phyloP scores from a whole-genome alignment of 305 asterid genomes.

The Solanum hybrid region DNA sequence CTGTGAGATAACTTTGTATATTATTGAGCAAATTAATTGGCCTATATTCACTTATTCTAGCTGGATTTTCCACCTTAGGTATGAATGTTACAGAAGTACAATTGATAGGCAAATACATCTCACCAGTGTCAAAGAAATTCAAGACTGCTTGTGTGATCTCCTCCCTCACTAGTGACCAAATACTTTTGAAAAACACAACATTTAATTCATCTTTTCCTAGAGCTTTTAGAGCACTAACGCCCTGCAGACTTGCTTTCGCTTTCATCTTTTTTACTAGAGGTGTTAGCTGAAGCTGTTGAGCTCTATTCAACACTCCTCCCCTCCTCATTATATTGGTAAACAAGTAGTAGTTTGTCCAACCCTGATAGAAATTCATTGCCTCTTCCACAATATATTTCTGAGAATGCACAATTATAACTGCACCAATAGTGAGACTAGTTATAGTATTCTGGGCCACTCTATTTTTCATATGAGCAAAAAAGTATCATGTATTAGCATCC shows the following conservation, averaged over 20 bases:
- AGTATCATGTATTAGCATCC: background rate
- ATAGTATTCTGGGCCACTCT: background rate
- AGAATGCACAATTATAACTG: too few relatives aligned
- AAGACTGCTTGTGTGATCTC: background rate
- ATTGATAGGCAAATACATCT: background rate
- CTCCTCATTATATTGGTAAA: background rate
- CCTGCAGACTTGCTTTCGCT: too few relatives aligned
- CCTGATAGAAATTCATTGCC: background rate
- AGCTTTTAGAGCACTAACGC: background rate
- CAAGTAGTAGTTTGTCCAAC: background rate
- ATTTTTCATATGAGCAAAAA: background rate
- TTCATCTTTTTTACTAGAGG: background rate
- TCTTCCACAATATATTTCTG: too few relatives aligned
- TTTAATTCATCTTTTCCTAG: too few relatives aligned
- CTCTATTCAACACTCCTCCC: background rate
- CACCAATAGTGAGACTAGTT: too few relatives aligned
- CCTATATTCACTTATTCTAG: background rate
- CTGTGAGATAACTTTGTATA: background rate
- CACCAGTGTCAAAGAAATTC: background rate
- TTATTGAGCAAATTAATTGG: too few relatives aligned
- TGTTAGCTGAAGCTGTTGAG: background rate
- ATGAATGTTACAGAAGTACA: background rate
- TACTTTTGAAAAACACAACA: too few relatives aligned
- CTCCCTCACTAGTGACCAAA: background rate
- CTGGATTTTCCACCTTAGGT: background rate